phyloP scores from a whole-genome alignment of 2,329 filamentous ascomycete species.

The Talaromyces amestolkiae region DNA sequence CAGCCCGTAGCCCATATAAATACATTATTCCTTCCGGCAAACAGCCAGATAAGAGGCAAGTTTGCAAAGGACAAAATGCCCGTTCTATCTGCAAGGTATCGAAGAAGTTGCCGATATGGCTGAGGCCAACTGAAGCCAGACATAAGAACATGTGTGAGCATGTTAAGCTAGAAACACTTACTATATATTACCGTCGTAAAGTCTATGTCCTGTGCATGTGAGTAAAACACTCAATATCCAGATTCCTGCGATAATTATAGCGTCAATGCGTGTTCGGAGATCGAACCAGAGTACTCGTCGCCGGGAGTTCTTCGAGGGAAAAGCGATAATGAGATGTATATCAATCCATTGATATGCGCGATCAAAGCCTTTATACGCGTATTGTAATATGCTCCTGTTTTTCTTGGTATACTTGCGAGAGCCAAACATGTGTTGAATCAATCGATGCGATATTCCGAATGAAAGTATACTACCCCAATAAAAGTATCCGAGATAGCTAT shows the following conservation, averaged over 20 bases:
- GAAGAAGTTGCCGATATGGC: conserved; percentile 40
- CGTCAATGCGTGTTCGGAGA: conserved; percentile 49
- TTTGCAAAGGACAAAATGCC: conserved; percentile 64
- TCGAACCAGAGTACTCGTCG: conserved; percentile 11
- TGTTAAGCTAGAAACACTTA: conserved; percentile 26
- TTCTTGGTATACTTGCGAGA: conserved; percentile 1
- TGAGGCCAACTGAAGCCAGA: conserved; percentile 20
- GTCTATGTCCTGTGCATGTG: conserved; percentile 45
- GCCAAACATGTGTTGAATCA: conserved; percentile 25
- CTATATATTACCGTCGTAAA: conserved; percentile 50
- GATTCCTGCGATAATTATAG: conserved; percentile 45
- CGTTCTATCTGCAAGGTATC: conserved; percentile 62
- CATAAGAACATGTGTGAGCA: not conserved
- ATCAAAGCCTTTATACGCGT: not conserved
- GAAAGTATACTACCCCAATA: conserved; percentile 43
- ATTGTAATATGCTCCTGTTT: not conserved
- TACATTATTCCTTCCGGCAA: conserved; percentile 65
- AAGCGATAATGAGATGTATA: conserved; percentile 44
- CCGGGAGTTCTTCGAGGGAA: conserved; percentile 39
- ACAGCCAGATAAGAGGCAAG: conserved; percentile 64
- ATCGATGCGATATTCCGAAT: conserved; percentile 34
- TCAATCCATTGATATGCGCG: conserved; percentile 33
- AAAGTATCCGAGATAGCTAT: conserved; percentile 34
- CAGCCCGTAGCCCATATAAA: conserved; percentile 67
- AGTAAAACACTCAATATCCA: conserved; percentile 46